Evolutionary conservation across 805 yeast genomes (phyloP), one percentile per base, ranked within the genome.

Genomic region (Osmozyma mogii): DNA sequence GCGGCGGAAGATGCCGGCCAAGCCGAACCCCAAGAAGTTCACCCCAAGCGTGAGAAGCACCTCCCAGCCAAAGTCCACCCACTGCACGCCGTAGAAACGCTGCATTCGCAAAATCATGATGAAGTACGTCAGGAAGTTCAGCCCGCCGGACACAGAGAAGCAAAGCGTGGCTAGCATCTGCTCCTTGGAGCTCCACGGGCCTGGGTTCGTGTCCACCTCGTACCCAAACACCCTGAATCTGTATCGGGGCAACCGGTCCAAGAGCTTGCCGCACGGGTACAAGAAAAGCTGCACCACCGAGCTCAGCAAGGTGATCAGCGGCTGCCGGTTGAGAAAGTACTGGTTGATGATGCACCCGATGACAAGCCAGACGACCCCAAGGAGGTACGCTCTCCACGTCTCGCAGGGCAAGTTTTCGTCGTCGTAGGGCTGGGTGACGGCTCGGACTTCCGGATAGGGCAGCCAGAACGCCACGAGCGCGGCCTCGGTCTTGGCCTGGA

Each of bases 171-270:
- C 60, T 34, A 78, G 61, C 76, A 75, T 73, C 49, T 78, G 84
- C 43, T 77, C 84, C 45, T 77, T 77, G 38, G 50, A 59, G 17
- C 63, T 56, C 78, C 81, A 78, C 9, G 79, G 78, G 8, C 83
- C 80, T 3, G 78, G 79, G 47, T 74, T 74, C 31, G 76, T 48
- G 6, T 39, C 43, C 20, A 7, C 7, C 9, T 9, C 20, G 20
- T 8, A 8, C 7, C 20, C 7, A 9, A 18, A 18, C 9, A 18
- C 9, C 7, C n/a, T n/a, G n/a, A n/a, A n/a, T n/a, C n/a, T n/a
- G n/a, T n/a, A 36, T 29, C 16, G 32, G 32, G 17, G 15, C 14
- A 15, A 29, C 9, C n/a, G 19, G 27, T 40, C 44, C 43, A 63
- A 55, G 1, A 63, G 38, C 26, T 38, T 43, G 42, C 76, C 49